Evolutionary conservation across 2,329 filamentous ascomycete genomes (phyloP), one percentile per base, ranked within the genome.

Genomic region (Chrysosporium queenslandicum): DNA sequence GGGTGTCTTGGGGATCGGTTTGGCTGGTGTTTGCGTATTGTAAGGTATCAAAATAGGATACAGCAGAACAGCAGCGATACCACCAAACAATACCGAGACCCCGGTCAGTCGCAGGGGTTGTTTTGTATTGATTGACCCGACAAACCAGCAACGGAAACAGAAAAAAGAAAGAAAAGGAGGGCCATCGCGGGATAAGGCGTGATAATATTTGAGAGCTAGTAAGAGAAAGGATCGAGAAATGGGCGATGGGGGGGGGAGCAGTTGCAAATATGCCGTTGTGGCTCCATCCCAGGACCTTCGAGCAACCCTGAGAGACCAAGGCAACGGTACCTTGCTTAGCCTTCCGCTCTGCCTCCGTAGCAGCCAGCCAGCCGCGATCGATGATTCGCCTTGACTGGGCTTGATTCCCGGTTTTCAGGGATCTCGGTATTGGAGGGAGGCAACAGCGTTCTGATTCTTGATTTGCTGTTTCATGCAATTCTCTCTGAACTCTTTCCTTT

Each of bases 271-370:
- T n/a, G n/a, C n/a, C n/a, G n/a, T n/a, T n/a, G n/a, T n/a, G n/a
- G n/a, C n/a, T n/a, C n/a, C n/a, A n/a, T n/a, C n/a, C n/a, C n/a
- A n/a, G n/a, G n/a, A n/a, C n/a, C n/a, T n/a, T n/a, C n/a, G n/a
- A n/a, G n/a, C n/a, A n/a, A n/a, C n/a, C n/a, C n/a, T 16, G 4
- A 27, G 36, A 18, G 23, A 39, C 48, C 49, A 51, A 37, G 29
- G 30, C 49, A 51, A 30, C 49, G 49, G 49, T 51, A 51, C 49
- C 49, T 51, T 51, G 49, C 40, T 39, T 37, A 36, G 16, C 18
- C 48, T 43, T 45, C 49, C 39, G 39, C 30, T 21, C 18, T 45
- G 5, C 39, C 47, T 16, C 7, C 47, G 6, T 7, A 36, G n/a
- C 36, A 16, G 16, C 20, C 20, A 48, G 21, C 21, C 46, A 29